Evolutionary conservation across 2,329 filamentous ascomycete genomes (phyloP).

Genomic region (Aspergillus caelatus): DNA sequence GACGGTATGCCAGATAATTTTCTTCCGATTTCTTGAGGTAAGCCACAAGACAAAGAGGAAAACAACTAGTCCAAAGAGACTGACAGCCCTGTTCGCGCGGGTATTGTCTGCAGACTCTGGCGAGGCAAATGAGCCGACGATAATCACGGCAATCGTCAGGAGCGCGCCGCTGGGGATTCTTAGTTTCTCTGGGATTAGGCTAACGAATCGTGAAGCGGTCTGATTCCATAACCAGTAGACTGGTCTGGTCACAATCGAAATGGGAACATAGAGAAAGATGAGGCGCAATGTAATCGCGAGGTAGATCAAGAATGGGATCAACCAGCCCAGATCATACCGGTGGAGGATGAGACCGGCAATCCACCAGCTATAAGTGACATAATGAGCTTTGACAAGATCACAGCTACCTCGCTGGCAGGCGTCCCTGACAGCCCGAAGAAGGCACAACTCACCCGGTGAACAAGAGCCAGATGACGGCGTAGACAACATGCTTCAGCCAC

Average conservation of each 20-base stretch:
- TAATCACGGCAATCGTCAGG: conserved; percentile 69
- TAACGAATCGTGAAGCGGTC: conserved; percentile 61
- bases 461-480: conserved; percentile 52
- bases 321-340: conserved; percentile 73
- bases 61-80: conserved; percentile 74
- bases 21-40: conserved; percentile 71
- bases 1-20: conserved; percentile 71
- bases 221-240: conserved; percentile 70
- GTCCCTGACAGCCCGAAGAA: conserved; percentile 5
- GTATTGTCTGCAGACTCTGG: conserved; percentile 75
- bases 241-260: conserved; percentile 66
- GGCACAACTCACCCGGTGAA: conserved; percentile 55
- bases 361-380: conserved; percentile 64
- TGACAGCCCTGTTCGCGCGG: conserved; percentile 76
- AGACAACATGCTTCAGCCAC: conserved; percentile 41
- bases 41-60: conserved; percentile 68
- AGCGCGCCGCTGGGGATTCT: conserved; percentile 65
- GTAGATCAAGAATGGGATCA: conserved; percentile 82
- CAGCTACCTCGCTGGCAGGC: not conserved
- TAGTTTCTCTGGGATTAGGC: conserved; percentile 67
- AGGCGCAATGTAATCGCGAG: conserved; percentile 73
- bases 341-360: conserved; percentile 74
- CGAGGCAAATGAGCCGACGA: conserved; percentile 77
- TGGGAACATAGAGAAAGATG: conserved; percentile 72
- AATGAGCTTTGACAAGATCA: conserved; percentile 6